Evolutionary conservation across 148 eudicot species (phyloP), one percentile per base, ranked within the genome.

Genomic region (Spergularia marina): DNA sequence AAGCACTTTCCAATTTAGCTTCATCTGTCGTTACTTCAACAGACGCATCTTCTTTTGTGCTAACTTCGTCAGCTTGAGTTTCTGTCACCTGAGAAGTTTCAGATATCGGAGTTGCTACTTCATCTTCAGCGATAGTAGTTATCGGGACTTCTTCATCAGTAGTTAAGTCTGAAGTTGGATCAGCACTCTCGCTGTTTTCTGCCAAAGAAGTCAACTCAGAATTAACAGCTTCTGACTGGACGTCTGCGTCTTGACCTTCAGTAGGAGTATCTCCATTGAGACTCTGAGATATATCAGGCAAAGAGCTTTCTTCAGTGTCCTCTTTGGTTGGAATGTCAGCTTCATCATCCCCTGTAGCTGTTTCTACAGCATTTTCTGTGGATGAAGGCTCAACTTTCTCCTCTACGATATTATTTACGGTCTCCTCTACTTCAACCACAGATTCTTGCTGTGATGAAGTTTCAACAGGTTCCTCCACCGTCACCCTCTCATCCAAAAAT

Each of bases 401-500:
- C 13, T 59, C 67, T 23, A 34, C 23, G 21, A 51, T 40, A 49
- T 62, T 47, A 25, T 16, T 23, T 58, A 65, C 44, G 34, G 60
- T 44, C 36, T 51, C 74, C 51, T 49, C 72, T 47, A 73, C 76
- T 53, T 64, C 83, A 68, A 68, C 71, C 30, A 41, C 76, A 73
- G 74, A 68, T 20, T 55, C 72, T 41, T 58, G 53, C 39, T 63
- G 65, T 34, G 74, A 66, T 39, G 78, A 25, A 53, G 13, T 65
- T 63, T 71, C 84, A n/a, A 74, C 63, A 40, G 40, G 10, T 76
- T 70, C 84, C 60, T 84, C 87, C 56, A 72, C 74, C 55, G 83
- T 88, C 65, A 79, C 87, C 77, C 86, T 84, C 70, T 87, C 90
- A 62, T 88, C 98, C 80, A 96, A 83, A 85, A 92, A 92, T 10